These are phyloP conservation scores for Taphrina deformans DNA, from an alignment of 1,139 yeast genomes.

Conservation along the genomic window DNA sequence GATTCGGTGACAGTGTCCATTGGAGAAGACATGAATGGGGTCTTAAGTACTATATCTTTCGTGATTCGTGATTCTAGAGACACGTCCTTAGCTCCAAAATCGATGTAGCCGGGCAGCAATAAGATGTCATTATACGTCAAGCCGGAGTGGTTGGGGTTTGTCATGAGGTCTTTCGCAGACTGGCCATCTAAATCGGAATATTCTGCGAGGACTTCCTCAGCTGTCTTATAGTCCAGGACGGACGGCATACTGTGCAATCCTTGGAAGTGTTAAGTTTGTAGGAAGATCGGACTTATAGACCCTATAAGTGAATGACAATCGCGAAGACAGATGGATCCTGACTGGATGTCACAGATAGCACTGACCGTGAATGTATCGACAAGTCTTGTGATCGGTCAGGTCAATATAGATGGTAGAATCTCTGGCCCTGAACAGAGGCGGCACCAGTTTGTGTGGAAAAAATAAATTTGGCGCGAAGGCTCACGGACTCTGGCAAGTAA, in stretches of 20 bases:
- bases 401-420: too few species aligned
- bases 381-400: too few species aligned
- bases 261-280: neutral
- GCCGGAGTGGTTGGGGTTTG: conserved; percentile 88
- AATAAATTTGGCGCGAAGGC: too few species aligned
- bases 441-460: too few species aligned
- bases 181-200: conserved; percentile 82
- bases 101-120: conserved; percentile 74
- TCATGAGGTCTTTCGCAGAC: conserved; percentile 79
- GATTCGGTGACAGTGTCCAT: conserved; percentile 99
- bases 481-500: too few species aligned
- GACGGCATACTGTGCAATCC: conserved; percentile 12
- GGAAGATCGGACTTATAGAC: too few species aligned
- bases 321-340: too few species aligned
- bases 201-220: conserved; percentile 63
- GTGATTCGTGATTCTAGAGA: conserved; percentile 81
- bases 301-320: too few species aligned
- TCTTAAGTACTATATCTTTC: conserved; percentile 82
- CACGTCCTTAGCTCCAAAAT: conserved; percentile 78
- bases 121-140: conserved; percentile 95
- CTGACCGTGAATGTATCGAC: too few species aligned
- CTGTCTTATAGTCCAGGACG: conserved; percentile 44
- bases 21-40: conserved; percentile 97
- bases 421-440: too few species aligned
- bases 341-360: too few species aligned